phyloP scores from a whole-genome alignment of 208 protist species.

The Angomonas ambiguus region DNA sequence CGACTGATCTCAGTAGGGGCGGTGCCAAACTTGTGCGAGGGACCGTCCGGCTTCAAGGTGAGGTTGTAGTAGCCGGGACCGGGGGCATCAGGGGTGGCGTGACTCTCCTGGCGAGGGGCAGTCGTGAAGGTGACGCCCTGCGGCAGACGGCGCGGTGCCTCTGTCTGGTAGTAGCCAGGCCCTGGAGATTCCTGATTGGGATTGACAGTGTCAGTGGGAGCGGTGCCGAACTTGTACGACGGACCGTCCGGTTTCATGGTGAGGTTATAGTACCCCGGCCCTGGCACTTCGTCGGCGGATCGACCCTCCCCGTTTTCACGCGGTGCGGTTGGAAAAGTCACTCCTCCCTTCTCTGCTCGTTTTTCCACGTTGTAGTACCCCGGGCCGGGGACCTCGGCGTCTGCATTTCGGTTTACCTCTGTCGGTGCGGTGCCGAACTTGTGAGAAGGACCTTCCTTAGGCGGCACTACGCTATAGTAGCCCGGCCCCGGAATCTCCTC shows the following conservation, averaged over 20 bases:
- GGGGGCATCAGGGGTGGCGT: not conserved
- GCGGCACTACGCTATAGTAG: not conserved
- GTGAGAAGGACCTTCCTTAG: too few relatives aligned
- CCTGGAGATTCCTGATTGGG: not conserved
- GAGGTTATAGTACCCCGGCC: not conserved
- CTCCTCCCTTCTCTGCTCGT: not conserved
- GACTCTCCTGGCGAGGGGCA: not conserved
- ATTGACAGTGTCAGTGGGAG: not conserved
- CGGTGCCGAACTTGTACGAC: too few relatives aligned
- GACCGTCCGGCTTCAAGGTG: not conserved
- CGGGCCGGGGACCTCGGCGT: not conserved
- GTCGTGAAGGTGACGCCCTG: not conserved
- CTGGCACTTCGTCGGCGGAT: not conserved
- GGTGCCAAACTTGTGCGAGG: not conserved
- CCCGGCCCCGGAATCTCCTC: too few relatives aligned
- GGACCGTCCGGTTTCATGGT: too few relatives aligned
- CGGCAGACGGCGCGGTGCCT: not conserved
- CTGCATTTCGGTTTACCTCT: too few relatives aligned
- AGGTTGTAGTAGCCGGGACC: not conserved
- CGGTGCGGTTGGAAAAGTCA: not conserved
- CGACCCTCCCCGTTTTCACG: not conserved
- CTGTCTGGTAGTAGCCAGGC: not conserved
- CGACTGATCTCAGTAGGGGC: not conserved
- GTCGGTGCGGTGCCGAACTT: too few relatives aligned
- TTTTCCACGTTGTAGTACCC: not conserved